Conservation (phyloP, 345 rosid genomes). For the Eucalyptus pauciflora region DNA sequence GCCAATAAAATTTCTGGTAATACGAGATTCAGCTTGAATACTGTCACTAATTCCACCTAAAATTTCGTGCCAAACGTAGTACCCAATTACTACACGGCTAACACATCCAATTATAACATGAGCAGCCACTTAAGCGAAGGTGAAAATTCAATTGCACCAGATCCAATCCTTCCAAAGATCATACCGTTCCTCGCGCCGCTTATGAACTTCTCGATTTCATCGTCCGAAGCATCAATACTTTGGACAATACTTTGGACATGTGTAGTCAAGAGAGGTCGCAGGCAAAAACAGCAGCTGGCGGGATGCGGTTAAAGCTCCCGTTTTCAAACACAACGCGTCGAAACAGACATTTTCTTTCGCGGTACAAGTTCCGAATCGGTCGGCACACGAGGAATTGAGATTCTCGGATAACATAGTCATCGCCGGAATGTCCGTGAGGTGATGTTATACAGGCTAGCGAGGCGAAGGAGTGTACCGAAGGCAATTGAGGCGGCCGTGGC, state of each 20-base stretch:
- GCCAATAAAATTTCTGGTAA: background rate
- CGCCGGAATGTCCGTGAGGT: background rate
- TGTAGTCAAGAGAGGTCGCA: background rate
- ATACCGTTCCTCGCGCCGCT: background rate
- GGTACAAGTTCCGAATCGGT: background rate
- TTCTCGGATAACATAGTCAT: background rate
- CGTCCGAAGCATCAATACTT: background rate
- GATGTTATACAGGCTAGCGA: background rate
- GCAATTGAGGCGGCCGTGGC: slow-evolving; percentile 77
- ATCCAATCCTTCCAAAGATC: background rate
- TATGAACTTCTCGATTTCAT: background rate
- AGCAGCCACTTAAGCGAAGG: background rate
- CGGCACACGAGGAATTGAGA: background rate
- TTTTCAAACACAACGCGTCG: background rate
- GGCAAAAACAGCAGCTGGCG: background rate
- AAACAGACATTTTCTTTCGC: background rate
- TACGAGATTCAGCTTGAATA: background rate
- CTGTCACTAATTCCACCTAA: background rate
- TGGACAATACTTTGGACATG: background rate
- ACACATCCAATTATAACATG: background rate
- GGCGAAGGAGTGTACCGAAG: slow-evolving; percentile 37
- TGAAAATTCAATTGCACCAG: background rate
- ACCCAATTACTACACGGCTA: background rate
- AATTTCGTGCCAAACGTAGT: background rate
- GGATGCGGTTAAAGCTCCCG: background rate